Percentiles rank a stretch among this genome's conserved stretches.
These are phyloP conservation scores for Azolla pinnata DNA, from an alignment of 75 land plant species.

Conservation along the genomic window DNA sequence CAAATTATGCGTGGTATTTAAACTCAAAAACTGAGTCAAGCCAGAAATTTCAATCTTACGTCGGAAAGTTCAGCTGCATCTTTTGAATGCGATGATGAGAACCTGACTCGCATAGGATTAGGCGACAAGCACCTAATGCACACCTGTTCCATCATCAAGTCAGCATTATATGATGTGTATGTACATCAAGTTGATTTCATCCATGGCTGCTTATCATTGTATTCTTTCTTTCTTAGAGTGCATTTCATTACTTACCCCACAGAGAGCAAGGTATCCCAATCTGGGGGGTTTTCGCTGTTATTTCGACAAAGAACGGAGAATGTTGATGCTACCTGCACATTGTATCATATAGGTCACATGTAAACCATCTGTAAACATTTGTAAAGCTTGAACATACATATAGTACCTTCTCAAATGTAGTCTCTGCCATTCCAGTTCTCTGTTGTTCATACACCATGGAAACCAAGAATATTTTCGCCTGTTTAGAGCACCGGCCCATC, in stretches of 20 bases:
- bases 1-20: no score
- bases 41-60: no score
- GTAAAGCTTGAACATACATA: background rate
- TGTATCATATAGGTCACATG: background rate
- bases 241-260: no score
- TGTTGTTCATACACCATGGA: constrained; percentile 88
- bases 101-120: constrained; percentile 76
- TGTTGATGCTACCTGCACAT: constrained; percentile 59
- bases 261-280: constrained; percentile 57
- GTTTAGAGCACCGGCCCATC: constrained; percentile 60
- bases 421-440: constrained; percentile 74
- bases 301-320: constrained; percentile 44
- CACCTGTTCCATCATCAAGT: constrained; percentile 35
- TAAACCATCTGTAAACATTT: background rate
- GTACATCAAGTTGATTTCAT: no score
- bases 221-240: no score
- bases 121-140: constrained; percentile 73
- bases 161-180: no score
- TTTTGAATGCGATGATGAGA: constrained; percentile 75
- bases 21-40: no score
- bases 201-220: no score
- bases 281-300: constrained; percentile 62
- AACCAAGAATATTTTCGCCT: constrained; percentile 76
- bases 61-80: constrained; percentile 87
- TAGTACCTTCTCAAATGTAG: constrained; percentile 81